Evolutionary conservation across 75 land plant genomes (phyloP), one percentile per base, ranked within the genome.

Genomic region (Chamaecyparis obtusa): DNA sequence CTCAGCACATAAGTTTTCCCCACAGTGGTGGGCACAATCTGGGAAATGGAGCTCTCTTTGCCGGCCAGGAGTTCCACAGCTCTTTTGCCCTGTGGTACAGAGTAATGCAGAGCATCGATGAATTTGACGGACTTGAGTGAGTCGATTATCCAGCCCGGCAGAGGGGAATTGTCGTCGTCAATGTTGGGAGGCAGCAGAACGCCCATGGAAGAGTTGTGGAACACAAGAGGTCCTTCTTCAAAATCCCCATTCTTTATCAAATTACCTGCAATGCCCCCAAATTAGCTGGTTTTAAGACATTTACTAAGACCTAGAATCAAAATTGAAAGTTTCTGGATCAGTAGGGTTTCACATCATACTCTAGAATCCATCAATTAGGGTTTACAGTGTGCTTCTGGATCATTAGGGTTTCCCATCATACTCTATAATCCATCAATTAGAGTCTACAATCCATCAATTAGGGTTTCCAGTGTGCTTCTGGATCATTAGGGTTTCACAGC

Each of bases 71-170:
- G 95, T 85, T 95, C 97, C 16, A 94, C 78, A 10, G 97, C 97
- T 16, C 84, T 81, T 5, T 13, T 21, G 32, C 94, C 95, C 91
- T 5, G 86, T 82, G 90, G 13, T 88, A 35, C 55, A 2, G 15
- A 1, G 2, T 51, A 51, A 14, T 51, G 55, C 55, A 51, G 55
- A 51, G 55, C 55, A 80, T 94, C 95, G 1, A 95, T 91, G 90
- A 88, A 94, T 44, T 86, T 95, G 10, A 93, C 89, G 24, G 95
- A 92, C 75, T 94, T 94, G 32, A 93, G 93, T 10, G 97, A 93
- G 30, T 92, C 97, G 16, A 95, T 89, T 48, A 90, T 95, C 97
- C 97, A 95, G 1, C 91, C 94, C 1, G 96, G 96, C n/a, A 94
- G 92, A n/a, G 96, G 94, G 41, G 96, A 94, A 24, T 87, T 88